Evolutionary conservation across 2,329 filamentous ascomycete genomes (phyloP), one percentile per base, ranked within the genome.

Genomic region (Zasmidium angulare): DNA sequence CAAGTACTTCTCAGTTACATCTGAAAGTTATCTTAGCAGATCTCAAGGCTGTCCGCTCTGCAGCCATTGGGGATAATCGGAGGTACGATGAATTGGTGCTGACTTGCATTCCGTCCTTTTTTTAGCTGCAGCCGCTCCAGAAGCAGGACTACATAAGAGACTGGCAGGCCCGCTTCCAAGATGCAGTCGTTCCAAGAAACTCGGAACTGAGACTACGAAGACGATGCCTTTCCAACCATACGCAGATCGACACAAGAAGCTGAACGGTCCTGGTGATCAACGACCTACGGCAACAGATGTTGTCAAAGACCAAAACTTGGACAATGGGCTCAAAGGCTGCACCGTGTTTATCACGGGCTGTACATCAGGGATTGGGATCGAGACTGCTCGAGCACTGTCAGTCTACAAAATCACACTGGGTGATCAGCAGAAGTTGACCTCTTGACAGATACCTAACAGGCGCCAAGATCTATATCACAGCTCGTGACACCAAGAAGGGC

Each of bases 391-490:
- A 11, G 78, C 78, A 1, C 68, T 81, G 20, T 67, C 9, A 19
- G n/a, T 43, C 36, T 17, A 17, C 14, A 7, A 7, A 43, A 43
- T 14, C 36, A 14, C 6, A 29, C 7, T 10, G 14, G 7, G 12
- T 9, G 7, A 29, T 43, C 36, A 17, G 3, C 4, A 10, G 12
- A 10, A 14, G 36, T 17, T 43, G 14, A 43, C 36, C 36, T 43
- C n/a, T 17, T 43, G 36, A 14, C n/a, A 43, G 36, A 17, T 43
- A 71, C n/a, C 63, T 70, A 3, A 77, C 79, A 0, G 77, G 77
- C 3, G 77, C 77, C n/a, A 77, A 64, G 17, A 58, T 78, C 46
- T 79, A 71, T 63, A 66, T 72, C 12, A 77, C 76, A 1, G 76
- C 70, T 0, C 72, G 78, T 12, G 67, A 79, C 60, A 46, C 77